Evolutionary conservation across 2,329 filamentous ascomycete species (phyloP), one percentile per base, ranked within the genome.

Genomic region (Fusarium decemcellulare): DNA sequence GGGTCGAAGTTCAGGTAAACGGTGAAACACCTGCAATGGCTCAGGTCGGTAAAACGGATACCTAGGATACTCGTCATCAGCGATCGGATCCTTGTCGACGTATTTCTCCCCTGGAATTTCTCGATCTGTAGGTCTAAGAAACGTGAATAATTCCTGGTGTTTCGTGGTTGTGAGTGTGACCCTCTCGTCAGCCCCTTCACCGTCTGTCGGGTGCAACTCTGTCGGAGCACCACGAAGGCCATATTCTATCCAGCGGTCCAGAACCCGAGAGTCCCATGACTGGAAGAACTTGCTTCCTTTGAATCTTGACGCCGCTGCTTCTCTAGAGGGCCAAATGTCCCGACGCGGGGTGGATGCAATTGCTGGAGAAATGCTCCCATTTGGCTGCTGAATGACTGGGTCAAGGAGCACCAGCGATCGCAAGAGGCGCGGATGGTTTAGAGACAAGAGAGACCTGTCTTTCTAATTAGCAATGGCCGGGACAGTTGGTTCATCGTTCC

Each of bases 261-360:
- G 47, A 5, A 51, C 47, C 1, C 47, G 47, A 37, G 47, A 30
- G 2, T 51, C 47, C 47, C 47, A 51, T 23, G 32, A 23, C 14
- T 51, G 30, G 18, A 51, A 51, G 8, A 51, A 51, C 12, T 36
- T 51, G 47, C 47, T n/a, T 36, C 47, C 32, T 51, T 14, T 37
- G 32, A 51, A 51, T 12, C 47, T 34, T 11, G 15, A 16, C 15
- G 30, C 47, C 2, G 47, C 47, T 1, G 47, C 47, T 7, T 51
- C 30, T 37, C 32, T 23, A 14, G 32, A 51, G 34, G 47, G 47
- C 47, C 47, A 51, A 9, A 37, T 37, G 6, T 51, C 47, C 23
- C 47, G 47, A 12, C 47, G 47, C 34, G 47, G 47, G 16, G 47
- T 51, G 7, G 47, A 51, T 3, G 47, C 47, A 2, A 23, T 37